These are phyloP conservation scores for Pestalotiopsis sp. DNA, from an alignment of 2,329 filamentous ascomycete species.

Conservation along the genomic window DNA sequence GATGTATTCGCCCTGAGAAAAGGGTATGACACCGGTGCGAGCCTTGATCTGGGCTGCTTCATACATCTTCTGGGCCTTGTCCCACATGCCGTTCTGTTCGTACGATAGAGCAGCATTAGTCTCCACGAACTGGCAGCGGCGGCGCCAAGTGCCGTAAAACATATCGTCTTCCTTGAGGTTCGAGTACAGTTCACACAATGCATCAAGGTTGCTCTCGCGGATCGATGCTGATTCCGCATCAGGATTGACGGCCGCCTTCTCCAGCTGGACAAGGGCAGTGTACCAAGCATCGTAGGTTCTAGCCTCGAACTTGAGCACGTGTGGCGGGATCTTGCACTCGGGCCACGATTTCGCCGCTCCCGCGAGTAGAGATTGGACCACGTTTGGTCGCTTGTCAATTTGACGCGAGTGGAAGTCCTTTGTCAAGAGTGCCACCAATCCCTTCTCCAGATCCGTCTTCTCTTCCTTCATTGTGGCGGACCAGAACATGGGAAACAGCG, in stretches of 20 bases:
- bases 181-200: constrained; percentile 90
- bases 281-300: constrained; percentile 98
- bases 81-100: constrained; percentile 99
- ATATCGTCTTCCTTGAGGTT: constrained; percentile 92
- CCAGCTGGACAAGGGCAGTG: constrained; percentile 85
- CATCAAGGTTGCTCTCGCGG: constrained; percentile 93
- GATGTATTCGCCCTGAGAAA: constrained; percentile 96
- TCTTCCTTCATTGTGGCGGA: constrained; percentile 86
- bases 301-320: constrained; percentile 93
- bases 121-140: constrained; percentile 94
- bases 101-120: constrained; percentile 97
- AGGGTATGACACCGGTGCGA: constrained; percentile 91
- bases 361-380: constrained; percentile 88
- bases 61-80: constrained; percentile 96
- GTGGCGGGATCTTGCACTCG: constrained; percentile 88
- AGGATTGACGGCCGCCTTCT: constrained; percentile 84
- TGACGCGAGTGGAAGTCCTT: constrained; percentile 96
- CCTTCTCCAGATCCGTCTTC: constrained; percentile 85
- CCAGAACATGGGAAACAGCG: constrained; percentile 93
- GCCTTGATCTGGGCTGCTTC: constrained; percentile 97
- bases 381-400: constrained; percentile 92
- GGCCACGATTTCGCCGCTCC: constrained; percentile 84
- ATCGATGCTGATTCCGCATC: constrained; percentile 82
- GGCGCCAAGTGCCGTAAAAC: constrained; percentile 96
- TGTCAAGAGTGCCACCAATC: constrained; percentile 85